Conservation (phyloP, 768 basidiomycete species). For the Obba rivulosa region DNA sequence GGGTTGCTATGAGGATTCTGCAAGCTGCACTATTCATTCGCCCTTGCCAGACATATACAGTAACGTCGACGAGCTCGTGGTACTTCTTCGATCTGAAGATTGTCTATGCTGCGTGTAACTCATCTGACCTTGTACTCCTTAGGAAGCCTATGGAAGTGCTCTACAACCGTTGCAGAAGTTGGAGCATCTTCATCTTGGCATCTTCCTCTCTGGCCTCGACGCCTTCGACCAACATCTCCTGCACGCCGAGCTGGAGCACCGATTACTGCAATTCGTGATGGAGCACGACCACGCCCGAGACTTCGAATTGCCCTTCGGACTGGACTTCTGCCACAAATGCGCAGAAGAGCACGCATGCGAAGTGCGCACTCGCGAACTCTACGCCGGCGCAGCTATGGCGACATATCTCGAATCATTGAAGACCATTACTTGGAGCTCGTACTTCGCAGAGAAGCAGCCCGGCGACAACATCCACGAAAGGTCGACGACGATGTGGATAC, state of each 20-base stretch:
- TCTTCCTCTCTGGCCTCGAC: constrained; percentile 54
- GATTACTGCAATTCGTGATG: neutral
- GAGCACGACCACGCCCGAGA: neutral
- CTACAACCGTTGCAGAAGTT: constrained; percentile 43
- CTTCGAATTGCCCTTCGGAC: constrained; percentile 11
- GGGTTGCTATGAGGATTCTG: constrained; percentile 59
- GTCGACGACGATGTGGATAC: constrained; percentile 37
- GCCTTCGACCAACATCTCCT: constrained; percentile 43
- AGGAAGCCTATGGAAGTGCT: constrained; percentile 41
- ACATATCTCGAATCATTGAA: constrained; percentile 37
- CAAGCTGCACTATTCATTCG: constrained; percentile 50
- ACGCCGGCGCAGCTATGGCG: constrained; percentile 42
- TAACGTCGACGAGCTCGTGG: constrained; percentile 41
- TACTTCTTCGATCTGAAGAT: constrained; percentile 30
- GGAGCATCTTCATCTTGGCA: constrained; percentile 49
- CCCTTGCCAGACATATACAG: constrained; percentile 51
- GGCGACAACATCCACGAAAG: constrained; percentile 12
- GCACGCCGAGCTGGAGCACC: constrained; percentile 6
- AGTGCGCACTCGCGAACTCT: constrained; percentile 40
- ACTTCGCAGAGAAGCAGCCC: constrained; percentile 25
- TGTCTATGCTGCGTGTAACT: too few relatives aligned
- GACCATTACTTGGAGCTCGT: constrained; percentile 49
- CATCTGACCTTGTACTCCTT: neutral
- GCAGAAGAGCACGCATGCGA: constrained; percentile 17
- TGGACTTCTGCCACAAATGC: constrained; percentile 35